phyloP scores from a whole-genome alignment of 2,329 filamentous ascomycete genomes.

The Ascochyta pisi region DNA sequence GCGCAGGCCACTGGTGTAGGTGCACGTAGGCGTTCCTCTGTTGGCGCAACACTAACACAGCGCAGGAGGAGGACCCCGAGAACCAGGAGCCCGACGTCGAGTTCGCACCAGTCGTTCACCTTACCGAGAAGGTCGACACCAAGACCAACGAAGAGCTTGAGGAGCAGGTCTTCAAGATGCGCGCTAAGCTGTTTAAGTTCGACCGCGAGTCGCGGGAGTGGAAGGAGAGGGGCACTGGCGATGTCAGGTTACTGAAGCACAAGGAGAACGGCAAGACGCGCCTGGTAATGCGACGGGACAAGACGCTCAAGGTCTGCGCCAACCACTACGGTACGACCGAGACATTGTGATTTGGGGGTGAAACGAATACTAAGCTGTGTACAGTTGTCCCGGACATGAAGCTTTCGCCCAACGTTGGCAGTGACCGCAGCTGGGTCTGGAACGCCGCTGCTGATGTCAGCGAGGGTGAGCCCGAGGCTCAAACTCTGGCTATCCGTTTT shows the following conservation, averaged over 20 bases:
- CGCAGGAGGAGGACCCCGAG: constrained; percentile 75
- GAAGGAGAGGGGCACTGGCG: constrained; percentile 98
- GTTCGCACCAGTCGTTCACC: constrained; percentile 94
- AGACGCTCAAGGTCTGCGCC: constrained; percentile 99
- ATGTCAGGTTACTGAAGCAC: constrained; percentile 96
- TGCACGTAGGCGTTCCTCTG: neutral
- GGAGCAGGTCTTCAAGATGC: constrained; percentile 99
- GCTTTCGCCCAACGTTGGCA: constrained; percentile 95
- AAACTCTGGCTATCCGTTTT: constrained; percentile 95
- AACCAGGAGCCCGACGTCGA: constrained; percentile 93
- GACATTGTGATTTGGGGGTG: constrained; percentile 13
- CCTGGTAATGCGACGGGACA: constrained; percentile 98
- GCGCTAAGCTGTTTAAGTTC: constrained; percentile 99
- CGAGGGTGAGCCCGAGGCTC: constrained; percentile 95
- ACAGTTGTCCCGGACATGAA: constrained; percentile 98
- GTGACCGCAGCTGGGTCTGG: constrained; percentile 99
- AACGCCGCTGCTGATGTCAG: constrained; percentile 97
- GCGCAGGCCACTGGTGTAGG: constrained; percentile 58
- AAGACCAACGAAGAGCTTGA: constrained; percentile 99
- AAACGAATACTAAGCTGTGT: constrained; percentile 28
- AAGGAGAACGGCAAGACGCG: constrained; percentile 98
- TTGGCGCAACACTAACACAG: constrained; percentile 19
- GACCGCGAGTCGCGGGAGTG: constrained; percentile 90
- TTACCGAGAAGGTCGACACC: constrained; percentile 95
- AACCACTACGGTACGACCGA: constrained; percentile 90